A percentile compares a stretch with the other conserved stretches of the same genome.
Evolutionary conservation across 2,329 filamentous ascomycete species (phyloP).

Genomic region (Leptographium flavum): DNA sequence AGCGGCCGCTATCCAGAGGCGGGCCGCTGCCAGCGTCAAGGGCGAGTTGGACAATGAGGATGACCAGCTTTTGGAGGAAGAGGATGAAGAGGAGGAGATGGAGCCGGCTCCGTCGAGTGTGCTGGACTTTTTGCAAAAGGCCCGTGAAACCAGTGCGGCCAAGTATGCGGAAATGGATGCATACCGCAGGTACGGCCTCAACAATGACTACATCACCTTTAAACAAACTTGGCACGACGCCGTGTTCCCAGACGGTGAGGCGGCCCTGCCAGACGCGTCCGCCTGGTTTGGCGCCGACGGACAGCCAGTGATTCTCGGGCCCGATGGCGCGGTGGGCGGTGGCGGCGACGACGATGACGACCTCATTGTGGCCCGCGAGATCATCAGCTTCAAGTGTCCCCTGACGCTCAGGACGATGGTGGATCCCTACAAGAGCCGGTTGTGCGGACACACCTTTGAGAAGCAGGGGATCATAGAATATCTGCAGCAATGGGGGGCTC

Average conservation of each 20-base stretch:
- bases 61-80: constrained; percentile 12
- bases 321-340: constrained; percentile 22
- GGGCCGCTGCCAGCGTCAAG: constrained; percentile 8
- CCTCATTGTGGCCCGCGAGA: constrained; percentile 49
- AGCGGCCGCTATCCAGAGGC: constrained; percentile 1
- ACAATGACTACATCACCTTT: constrained; percentile 47
- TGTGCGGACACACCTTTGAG: constrained; percentile 63
- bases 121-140: constrained; percentile 20
- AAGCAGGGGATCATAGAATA: constrained; percentile 46
- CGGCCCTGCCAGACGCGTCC: constrained; percentile 35
- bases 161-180: constrained; percentile 28
- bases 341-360: constrained; percentile 57
- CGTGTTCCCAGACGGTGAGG: constrained; percentile 30
- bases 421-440: constrained; percentile 50
- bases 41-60: constrained; percentile 12
- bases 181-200: constrained; percentile 34
- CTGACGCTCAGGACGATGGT: constrained; percentile 49
- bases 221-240: constrained; percentile 44
- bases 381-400: constrained; percentile 54
- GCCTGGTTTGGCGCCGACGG: constrained; percentile 38
- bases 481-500: constrained; percentile 19
- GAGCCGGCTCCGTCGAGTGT: constrained; percentile 14
- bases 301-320: constrained; percentile 17
- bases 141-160: constrained; percentile 21
- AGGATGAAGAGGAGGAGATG: constrained; percentile 10